Evolutionary conservation across 768 basidiomycete species (phyloP), one percentile per base, ranked within the genome.

Genomic region (Pleurotus djamor): DNA sequence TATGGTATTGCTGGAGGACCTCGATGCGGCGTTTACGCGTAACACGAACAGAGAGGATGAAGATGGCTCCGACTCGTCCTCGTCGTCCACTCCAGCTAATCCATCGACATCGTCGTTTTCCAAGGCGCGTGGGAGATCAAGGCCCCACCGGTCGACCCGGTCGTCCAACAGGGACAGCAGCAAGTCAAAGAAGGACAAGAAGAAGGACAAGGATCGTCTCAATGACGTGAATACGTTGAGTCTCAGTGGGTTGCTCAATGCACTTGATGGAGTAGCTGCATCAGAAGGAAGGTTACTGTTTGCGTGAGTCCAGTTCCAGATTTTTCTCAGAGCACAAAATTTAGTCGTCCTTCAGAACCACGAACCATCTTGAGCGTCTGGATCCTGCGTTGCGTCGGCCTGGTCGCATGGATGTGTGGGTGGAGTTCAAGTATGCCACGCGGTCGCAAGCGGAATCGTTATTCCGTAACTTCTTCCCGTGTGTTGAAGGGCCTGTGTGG

Each of bases 331-430:
- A n/a, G n/a, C n/a, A n/a, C n/a, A n/a, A n/a, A n/a, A n/a, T n/a
- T n/a, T n/a, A n/a, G n/a, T n/a, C n/a, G n/a, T n/a, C n/a, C n/a
- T 44, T 12, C 64, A 92, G 91, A 0, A 94, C 92, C 14, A 94
- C 92, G 9, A 96, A 96, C 71, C 94, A 96, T 67, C 78, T 94
- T n/a, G 92, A 95, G 66, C 84, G 89, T 36, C 82, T 96, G 1
- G 94, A 96, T 65, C 91, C 93, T 4, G 94, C 94, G 0, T 83
- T 96, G 9, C 91, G 88, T n/a, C 88, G 94, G 56, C 92, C 94
- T 4, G 94, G 94, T 14, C 88, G 91, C 33, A 91, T 92, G 89
- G 94, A 96, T 67, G 91, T 96, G 6, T 92, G 91, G 87, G 82
- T 96, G 48, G 91, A 94, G 71, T 96, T 96, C 78, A 90, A 87